phyloP scores from a whole-genome alignment of 345 rosid species.

The Citrus cavaleriei region DNA sequence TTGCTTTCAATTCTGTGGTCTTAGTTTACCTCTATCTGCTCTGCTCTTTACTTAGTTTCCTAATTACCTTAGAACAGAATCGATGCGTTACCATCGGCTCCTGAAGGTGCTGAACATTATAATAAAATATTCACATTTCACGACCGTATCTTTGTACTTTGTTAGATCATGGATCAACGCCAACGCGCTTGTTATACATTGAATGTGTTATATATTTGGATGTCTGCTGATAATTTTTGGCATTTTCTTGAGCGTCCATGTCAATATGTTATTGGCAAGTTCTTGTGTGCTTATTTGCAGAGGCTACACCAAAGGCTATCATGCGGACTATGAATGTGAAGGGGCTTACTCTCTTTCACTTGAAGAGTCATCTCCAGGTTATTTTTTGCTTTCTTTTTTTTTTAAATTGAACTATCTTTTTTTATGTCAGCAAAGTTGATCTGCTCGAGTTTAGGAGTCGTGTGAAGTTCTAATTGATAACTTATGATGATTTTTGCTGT shows the following conservation, averaged over 20 bases:
- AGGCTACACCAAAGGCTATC: constrained; percentile 94
- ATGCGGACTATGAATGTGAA: constrained; percentile 93
- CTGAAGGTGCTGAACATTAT: too few relatives aligned
- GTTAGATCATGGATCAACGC: too few relatives aligned
- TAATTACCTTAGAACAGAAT: background rate
- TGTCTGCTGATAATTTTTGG: background rate
- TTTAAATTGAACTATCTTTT: background rate
- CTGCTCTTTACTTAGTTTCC: too few relatives aligned
- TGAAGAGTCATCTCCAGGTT: constrained; percentile 96
- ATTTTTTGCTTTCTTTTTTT: too few relatives aligned
- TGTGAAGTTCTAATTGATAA: background rate
- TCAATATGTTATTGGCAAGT: background rate
- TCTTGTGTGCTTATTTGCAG: constrained; percentile 30
- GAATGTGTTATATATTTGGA: background rate
- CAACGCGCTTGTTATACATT: too few relatives aligned
- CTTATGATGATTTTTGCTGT: constrained; percentile 13
- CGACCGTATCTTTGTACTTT: too few relatives aligned
- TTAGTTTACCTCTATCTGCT: too few relatives aligned
- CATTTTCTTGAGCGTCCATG: background rate
- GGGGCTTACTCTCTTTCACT: constrained; percentile 85
- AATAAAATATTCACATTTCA: too few relatives aligned
- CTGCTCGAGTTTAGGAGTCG: background rate
- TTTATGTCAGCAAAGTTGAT: background rate
- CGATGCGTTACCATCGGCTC: too few relatives aligned
- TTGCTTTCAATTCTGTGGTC: too few relatives aligned